Evolutionary conservation across 78 protist species (phyloP).

Genomic region (Tieghemostelium lacteum): DNA sequence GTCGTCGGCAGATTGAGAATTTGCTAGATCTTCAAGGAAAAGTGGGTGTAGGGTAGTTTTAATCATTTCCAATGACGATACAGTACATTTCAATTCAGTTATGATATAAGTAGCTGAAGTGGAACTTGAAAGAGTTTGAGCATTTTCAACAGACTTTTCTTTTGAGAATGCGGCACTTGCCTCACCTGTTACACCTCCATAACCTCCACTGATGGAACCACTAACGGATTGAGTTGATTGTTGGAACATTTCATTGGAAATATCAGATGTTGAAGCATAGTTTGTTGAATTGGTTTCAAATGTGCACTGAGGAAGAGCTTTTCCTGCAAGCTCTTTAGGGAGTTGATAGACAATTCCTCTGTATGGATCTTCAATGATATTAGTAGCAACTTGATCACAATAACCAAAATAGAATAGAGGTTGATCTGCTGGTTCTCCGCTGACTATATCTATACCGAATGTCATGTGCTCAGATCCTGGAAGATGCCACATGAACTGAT

Average conservation of each 20-base stretch:
- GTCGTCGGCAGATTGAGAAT: neutral
- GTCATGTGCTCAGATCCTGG: conserved; percentile 14
- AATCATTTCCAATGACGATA: neutral
- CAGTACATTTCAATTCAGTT: neutral
- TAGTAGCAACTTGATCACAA: neutral
- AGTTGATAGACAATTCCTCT: neutral
- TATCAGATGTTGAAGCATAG: neutral
- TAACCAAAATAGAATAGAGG: neutral
- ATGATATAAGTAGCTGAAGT: neutral
- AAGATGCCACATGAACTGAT: conserved; percentile 7
- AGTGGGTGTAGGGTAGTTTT: neutral
- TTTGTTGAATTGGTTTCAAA: neutral
- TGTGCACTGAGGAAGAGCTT: conserved; percentile 26
- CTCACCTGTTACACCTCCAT: neutral
- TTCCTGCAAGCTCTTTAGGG: neutral
- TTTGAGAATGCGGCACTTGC: neutral
- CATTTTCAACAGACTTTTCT: neutral
- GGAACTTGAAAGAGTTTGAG: neutral
- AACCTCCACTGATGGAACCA: neutral
- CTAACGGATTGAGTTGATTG: neutral
- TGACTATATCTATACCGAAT: conserved; percentile 8
- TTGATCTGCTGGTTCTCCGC: neutral
- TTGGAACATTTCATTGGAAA: neutral
- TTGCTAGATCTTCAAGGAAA: neutral
- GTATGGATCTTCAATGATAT: neutral